phyloP scores from a whole-genome alignment of 441 rosid species.

The Hypseocharis bilobata region DNA sequence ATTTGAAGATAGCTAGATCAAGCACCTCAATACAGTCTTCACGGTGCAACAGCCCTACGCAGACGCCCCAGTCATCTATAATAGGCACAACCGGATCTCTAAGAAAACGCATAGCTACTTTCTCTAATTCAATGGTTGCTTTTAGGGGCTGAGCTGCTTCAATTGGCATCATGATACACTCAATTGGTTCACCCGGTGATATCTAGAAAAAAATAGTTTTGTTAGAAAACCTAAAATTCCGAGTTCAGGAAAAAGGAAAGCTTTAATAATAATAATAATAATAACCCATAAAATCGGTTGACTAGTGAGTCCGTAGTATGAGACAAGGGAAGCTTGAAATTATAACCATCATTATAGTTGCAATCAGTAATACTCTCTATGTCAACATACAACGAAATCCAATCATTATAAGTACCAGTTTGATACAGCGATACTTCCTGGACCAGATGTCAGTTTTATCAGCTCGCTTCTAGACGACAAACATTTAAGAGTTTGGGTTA shows the following conservation, averaged over 20 bases:
- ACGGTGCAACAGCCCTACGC: slow-evolving; percentile 59
- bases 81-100: slow-evolving; percentile 52
- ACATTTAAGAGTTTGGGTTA: background rate
- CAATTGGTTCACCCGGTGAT: slow-evolving; percentile 46
- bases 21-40: slow-evolving; percentile 59
- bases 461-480: background rate
- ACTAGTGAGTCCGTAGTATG: too few relatives aligned
- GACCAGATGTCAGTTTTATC: background rate
- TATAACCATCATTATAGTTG: slow-evolving; percentile 5
- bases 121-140: slow-evolving; percentile 35
- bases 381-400: background rate
- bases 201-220: slow-evolving; percentile 27
- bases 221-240: background rate
- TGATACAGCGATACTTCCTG: background rate
- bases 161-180: slow-evolving; percentile 46
- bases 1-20: background rate
- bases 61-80: slow-evolving; percentile 57
- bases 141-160: slow-evolving; percentile 51
- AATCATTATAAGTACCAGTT: background rate
- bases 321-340: slow-evolving; percentile 8
- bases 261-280: too few relatives aligned
- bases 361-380: background rate
- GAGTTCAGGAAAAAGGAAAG: background rate
- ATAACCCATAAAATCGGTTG: too few relatives aligned
- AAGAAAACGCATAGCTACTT: slow-evolving; percentile 53